Evolutionary conservation across 331 rosid genomes (phyloP), one percentile per base, ranked within the genome.

Genomic region (Rhamnella rubrinervis): DNA sequence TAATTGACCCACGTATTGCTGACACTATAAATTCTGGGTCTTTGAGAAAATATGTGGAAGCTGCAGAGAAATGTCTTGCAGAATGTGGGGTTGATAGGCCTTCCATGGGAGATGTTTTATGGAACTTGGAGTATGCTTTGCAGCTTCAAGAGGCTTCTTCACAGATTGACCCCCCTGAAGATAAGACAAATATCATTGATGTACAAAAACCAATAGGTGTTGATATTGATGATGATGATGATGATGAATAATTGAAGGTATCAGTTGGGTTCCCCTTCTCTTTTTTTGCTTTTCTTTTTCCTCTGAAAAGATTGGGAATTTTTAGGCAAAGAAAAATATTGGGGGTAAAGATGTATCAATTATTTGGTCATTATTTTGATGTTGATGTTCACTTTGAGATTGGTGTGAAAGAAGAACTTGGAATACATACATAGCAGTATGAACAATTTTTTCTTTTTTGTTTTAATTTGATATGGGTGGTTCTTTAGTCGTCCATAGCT

Each of bases 61-160:
- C 85, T 23, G 92, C 92, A 5, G 89, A 85, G 83, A 93, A 81
- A 70, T 90, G 98, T 74, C 61, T 93, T 15, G 83, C 79, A 0
- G 92, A 93, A 73, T 61, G 73, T 20, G 92, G 96, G 3, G 92
- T 62, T 8, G 90, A 90, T 66, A 80, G 97, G 87, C 98, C 97
- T 47, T 68, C 61, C 37, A 93, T 88, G 82, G 97, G 92, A 26
- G 96, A 93, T 75, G 98, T 93, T 40, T 61, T 93, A 21, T 88
- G 98, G 98, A 83, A 88, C 73, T 82, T 90, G 71, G 97, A 90
- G 76, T 80, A 83, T 52, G 89, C 96, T 61, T 76, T 85, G 71
- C 93, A 82, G 63, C 84, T 85, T 39, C 89, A 93, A 5, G 80
- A 83, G 71, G 80, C 78, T 23, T 71, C 74, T 19, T 55, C 86